Conservation (phyloP, 140 eudicot genomes). For the Erigeron philadelphicus region DNA sequence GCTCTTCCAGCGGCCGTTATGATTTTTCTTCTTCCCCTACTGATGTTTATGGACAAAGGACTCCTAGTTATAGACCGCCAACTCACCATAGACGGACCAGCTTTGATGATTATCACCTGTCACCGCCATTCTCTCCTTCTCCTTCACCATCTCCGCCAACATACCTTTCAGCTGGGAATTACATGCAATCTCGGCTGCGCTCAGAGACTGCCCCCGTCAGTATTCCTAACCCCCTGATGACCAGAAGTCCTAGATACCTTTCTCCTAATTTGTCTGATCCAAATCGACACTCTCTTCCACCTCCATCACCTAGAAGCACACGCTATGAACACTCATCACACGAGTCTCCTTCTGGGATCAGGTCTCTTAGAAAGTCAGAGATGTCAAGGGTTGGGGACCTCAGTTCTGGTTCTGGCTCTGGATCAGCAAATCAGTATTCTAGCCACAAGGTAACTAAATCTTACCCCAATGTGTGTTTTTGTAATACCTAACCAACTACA, state of each 20-base stretch:
- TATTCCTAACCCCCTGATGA: conserved; percentile 75
- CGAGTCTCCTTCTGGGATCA: conserved; percentile 75
- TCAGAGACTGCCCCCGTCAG: conserved; percentile 86
- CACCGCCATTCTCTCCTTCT: conserved; percentile 93
- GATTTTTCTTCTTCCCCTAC: conserved; percentile 56
- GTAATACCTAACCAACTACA: not conserved
- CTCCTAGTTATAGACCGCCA: conserved; percentile 38
- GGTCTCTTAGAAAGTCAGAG: conserved; percentile 61
- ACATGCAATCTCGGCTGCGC: conserved; percentile 50
- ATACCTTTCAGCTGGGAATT: conserved; percentile 49
- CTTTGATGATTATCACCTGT: conserved; percentile 65
- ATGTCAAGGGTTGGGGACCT: conserved; percentile 63
- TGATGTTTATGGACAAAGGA: conserved; percentile 30
- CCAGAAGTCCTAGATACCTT: conserved; percentile 63
- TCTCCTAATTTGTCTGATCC: conserved; percentile 94
- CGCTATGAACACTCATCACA: conserved; percentile 61
- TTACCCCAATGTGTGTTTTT: not conserved
- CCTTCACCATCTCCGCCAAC: conserved; percentile 83
- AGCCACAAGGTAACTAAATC: conserved; percentile 53
- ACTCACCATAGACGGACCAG: conserved; percentile 35
- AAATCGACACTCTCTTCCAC: conserved; percentile 77
- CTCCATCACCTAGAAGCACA: conserved; percentile 72
- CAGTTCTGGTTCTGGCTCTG: conserved; percentile 42
- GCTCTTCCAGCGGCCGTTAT: conserved; percentile 36
- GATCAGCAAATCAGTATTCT: conserved; percentile 39